Evolutionary conservation across 2,329 filamentous ascomycete genomes (phyloP).

Genomic region (Beauveria brongniartii): DNA sequence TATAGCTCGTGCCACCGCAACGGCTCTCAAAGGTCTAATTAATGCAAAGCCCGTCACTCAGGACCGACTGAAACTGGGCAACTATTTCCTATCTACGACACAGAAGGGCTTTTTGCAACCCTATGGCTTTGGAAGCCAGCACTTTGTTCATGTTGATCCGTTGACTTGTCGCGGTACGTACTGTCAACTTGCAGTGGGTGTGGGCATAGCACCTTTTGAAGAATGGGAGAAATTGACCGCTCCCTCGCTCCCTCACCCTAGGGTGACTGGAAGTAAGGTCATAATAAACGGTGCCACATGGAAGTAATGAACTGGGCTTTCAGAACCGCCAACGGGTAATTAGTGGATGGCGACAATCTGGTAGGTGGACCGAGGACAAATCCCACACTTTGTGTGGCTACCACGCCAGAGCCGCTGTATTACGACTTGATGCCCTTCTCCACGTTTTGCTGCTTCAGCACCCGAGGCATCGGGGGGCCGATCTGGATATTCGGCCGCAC

Average conservation of each 20-base stretch:
- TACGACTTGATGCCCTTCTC: neutral
- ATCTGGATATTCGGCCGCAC: neutral
- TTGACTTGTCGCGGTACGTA: neutral
- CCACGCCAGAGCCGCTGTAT: neutral
- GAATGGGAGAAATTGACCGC: neutral
- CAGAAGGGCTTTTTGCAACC: neutral
- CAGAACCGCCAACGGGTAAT: neutral
- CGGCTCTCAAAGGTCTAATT: too few relatives aligned
- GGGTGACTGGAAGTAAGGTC: neutral
- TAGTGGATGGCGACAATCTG: neutral
- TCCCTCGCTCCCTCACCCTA: neutral
- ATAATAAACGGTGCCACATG: neutral
- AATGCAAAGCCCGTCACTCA: too few relatives aligned
- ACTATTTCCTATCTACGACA: neutral
- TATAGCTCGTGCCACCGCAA: too few relatives aligned
- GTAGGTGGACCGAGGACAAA: neutral
- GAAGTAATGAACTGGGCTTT: neutral
- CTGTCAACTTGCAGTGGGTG: neutral
- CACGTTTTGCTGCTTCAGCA: neutral
- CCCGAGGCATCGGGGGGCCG: constrained; percentile 1
- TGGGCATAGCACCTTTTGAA: neutral
- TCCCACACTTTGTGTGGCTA: neutral
- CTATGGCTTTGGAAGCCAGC: neutral
- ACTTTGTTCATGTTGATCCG: neutral
- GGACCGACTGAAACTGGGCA: too few relatives aligned